Base-by-base conservation (phyloP, 805 yeast genomes). In the Kuraishia cidri region DNA sequence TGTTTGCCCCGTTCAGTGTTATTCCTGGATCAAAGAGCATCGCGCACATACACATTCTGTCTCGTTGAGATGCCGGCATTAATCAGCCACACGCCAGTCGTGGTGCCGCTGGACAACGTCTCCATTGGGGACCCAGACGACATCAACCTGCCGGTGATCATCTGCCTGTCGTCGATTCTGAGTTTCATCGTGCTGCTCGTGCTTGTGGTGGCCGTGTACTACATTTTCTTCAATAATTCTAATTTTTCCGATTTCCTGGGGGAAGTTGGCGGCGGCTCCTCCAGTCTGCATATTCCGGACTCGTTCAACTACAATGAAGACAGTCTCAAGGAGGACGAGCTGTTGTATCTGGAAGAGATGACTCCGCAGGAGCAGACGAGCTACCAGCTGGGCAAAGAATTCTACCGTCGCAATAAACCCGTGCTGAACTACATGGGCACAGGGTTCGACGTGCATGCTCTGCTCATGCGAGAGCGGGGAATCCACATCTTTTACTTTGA, bases 381-480 rank as follows among this genome's bases (percentile, higher is more conserved):
- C 18, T 50, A 52, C 29, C 29, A 37, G n/a, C 35, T 54, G 31
- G 46, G 48, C 4, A 40, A 40, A 17, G 40, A 36, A 13, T 56
- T 46, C 34, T 48, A 37, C 33, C 38, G 45, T 12, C 23, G 20
- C 3, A 33, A 50, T 28, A 45, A 46, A 13, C 58, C 61, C 3
- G 23, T 33, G 5, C 43, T 56, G 20, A 41, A 38, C 21, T 46
- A 48, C 29, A 50, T 36, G 42, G 43, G 43, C 5, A 46, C 41
- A 31, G 40, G 48, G 4, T 39, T 44, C 10, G 48, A 40, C 30
- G 33, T 37, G 24, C 34, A 36, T 15, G 33, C 33, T 46, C 35
- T 58, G 24, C 38, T 51, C 29, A 53, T 57, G 5, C 40, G 61
- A 29, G 62, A 58, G 33, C 35, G 64, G 23, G 64, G 64, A 6